Conservation (phyloP, 2,329 filamentous ascomycete species). For the Trichophyton benhamiae region DNA sequence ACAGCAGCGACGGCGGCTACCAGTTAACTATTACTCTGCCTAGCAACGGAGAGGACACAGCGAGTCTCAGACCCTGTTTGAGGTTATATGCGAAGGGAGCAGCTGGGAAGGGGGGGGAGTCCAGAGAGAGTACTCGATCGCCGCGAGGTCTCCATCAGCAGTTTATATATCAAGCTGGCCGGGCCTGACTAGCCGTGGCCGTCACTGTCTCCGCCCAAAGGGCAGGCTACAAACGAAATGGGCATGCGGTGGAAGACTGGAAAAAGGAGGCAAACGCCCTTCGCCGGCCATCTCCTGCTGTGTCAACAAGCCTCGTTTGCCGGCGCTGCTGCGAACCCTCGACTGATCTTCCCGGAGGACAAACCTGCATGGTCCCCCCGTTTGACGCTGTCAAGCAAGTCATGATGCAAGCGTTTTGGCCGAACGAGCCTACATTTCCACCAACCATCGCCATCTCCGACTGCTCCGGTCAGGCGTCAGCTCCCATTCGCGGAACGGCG, state of each 20-base stretch:
- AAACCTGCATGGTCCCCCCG: neutral
- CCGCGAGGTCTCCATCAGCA: neutral
- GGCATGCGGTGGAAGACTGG: neutral
- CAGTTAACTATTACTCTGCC: neutral
- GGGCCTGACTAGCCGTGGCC: neutral
- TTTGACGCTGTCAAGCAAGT: neutral
- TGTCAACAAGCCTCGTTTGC: neutral
- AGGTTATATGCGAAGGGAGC: neutral
- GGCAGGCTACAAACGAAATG: neutral
- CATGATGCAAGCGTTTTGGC: neutral
- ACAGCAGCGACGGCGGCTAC: neutral
- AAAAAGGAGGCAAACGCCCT: neutral
- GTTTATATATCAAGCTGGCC: neutral
- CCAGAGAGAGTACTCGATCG: neutral
- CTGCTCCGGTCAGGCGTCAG: neutral
- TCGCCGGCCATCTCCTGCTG: neutral
- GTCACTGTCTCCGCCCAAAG: no score
- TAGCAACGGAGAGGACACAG: no score
- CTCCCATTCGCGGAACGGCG: neutral
- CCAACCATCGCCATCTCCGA: slow-evolving; percentile 3
- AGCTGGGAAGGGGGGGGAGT: no score
- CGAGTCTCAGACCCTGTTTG: neutral
- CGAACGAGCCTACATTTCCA: neutral
- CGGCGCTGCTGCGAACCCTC: neutral
- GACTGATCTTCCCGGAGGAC: neutral